A percentile compares a stretch with the other conserved stretches of the same genome.
These are phyloP conservation scores for Termitomyces sp. DNA, from an alignment of 768 basidiomycete species.

Conservation along the genomic window DNA sequence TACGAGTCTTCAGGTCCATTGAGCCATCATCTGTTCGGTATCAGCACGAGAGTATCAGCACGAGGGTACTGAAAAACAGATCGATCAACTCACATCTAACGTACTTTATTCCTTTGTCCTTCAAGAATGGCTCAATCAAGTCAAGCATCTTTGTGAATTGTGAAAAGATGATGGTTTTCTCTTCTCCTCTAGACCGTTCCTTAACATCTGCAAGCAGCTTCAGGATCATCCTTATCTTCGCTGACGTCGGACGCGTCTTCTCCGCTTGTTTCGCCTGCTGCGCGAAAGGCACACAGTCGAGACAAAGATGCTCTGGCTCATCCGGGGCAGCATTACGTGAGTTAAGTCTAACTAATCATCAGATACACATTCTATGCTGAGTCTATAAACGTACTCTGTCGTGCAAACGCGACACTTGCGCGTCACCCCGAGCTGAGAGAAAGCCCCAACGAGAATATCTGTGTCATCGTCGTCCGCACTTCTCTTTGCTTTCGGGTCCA, in stretches of 20 bases:
- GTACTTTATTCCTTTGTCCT: slow-evolving; percentile 60
- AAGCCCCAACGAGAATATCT: slow-evolving; percentile 74
- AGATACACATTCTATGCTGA: background rate
- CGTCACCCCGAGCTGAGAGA: slow-evolving; percentile 67
- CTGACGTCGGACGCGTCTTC: slow-evolving; percentile 63
- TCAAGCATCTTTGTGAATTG: slow-evolving; percentile 90
- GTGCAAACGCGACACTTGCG: slow-evolving; percentile 82
- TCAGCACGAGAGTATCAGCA: slow-evolving; percentile 10
- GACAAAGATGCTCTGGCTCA: slow-evolving; percentile 49
- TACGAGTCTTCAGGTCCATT: slow-evolving; percentile 76
- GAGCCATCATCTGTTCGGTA: slow-evolving; percentile 79
- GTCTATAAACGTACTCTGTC: slow-evolving; percentile 37
- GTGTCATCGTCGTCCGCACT: slow-evolving; percentile 55
- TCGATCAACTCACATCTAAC: slow-evolving; percentile 72
- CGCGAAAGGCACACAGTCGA: slow-evolving; percentile 55
- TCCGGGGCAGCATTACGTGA: slow-evolving; percentile 34
- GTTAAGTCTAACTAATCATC: slow-evolving; percentile 29
- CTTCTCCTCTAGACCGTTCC: slow-evolving; percentile 49
- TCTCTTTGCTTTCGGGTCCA: slow-evolving; percentile 60
- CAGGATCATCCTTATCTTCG: slow-evolving; percentile 85
- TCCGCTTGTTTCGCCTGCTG: slow-evolving; percentile 44
- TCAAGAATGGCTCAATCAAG: slow-evolving; percentile 82
- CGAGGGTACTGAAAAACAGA: slow-evolving; percentile 6
- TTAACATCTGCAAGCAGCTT: slow-evolving; percentile 68
- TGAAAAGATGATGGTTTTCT: slow-evolving; percentile 97